phyloP scores from a whole-genome alignment of 1,284 basidiomycete genomes.

The Ceraceosorus bombacis region DNA sequence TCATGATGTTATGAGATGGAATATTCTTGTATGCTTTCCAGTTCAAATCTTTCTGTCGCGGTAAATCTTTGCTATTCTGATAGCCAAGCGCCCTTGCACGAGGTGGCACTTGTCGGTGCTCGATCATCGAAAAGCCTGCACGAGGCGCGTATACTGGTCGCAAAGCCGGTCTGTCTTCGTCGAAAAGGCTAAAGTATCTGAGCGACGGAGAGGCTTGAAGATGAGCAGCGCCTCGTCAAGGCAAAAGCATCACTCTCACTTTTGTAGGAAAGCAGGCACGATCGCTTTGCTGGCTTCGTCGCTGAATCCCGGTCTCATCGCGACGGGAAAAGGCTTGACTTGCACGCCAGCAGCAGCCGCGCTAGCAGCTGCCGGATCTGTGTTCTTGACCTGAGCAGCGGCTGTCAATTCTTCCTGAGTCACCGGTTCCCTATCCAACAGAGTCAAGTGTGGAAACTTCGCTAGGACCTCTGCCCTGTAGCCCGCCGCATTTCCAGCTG shows the following conservation, averaged over 20 bases:
- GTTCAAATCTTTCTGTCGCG: constrained; percentile 69
- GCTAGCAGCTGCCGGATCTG: constrained; percentile 28
- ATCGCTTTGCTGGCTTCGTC: constrained; percentile 62
- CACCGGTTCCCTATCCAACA: constrained; percentile 61
- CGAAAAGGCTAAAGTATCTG: constrained; percentile 64
- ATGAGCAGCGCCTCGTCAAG: neutral
- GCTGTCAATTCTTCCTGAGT: constrained; percentile 52
- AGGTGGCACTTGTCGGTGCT: constrained; percentile 74
- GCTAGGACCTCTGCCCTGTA: constrained; percentile 23
- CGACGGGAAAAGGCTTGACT: constrained; percentile 58
- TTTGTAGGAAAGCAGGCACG: constrained; percentile 64
- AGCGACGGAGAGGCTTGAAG: neutral
- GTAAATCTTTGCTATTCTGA: constrained; percentile 52
- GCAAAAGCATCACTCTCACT: constrained; percentile 51
- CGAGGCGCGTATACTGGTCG: constrained; percentile 69
- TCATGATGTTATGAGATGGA: constrained; percentile 44
- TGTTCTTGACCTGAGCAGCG: constrained; percentile 14
- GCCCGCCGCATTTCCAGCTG: constrained; percentile 61
- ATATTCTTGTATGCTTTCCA: constrained; percentile 61
- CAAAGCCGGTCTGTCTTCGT: constrained; percentile 64
- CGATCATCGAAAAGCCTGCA: constrained; percentile 79
- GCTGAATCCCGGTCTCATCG: constrained; percentile 67
- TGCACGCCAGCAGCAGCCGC: constrained; percentile 27
- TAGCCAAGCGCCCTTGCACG: constrained; percentile 51
- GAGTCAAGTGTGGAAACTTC: constrained; percentile 27